Percentiles rank a stretch among this genome's conserved stretches.
phyloP scores from a whole-genome alignment of 1,284 basidiomycete genomes.

The Pseudozyma tsukubaensis region DNA sequence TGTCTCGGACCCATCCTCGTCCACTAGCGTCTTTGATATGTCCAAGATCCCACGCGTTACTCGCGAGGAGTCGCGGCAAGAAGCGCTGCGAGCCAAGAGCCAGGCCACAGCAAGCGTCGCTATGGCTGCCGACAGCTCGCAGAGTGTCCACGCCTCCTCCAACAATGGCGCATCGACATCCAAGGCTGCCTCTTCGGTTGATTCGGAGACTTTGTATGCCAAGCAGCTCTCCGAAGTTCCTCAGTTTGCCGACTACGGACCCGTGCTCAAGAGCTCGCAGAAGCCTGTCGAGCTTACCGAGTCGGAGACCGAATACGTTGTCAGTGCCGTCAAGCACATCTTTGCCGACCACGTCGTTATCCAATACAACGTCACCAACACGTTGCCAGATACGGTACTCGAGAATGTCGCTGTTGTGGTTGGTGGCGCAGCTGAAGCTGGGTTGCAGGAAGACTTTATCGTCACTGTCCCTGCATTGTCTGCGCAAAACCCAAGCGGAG shows the following conservation, averaged over 20 bases:
- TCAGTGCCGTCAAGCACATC: conserved; percentile 94
- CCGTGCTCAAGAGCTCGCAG: conserved; percentile 85
- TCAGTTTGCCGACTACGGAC: conserved; percentile 86
- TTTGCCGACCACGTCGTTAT: conserved; percentile 91
- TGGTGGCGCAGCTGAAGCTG: conserved; percentile 82
- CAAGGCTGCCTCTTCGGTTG: conserved; percentile 24
- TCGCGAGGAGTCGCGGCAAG: conserved; percentile 58
- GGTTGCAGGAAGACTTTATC: conserved; percentile 93
- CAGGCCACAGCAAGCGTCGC: conserved; percentile 63
- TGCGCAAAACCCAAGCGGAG: conserved; percentile 78
- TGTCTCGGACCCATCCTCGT: conserved; percentile 53
- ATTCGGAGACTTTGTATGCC: conserved; percentile 76
- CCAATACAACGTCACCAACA: conserved; percentile 97
- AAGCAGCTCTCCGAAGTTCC: conserved; percentile 86
- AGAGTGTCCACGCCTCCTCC: conserved; percentile 42
- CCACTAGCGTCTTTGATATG: conserved; percentile 58
- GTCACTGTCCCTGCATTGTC: conserved; percentile 79
- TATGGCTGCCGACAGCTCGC: conserved; percentile 61
- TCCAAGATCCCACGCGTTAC: conserved; percentile 59
- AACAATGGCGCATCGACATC: conserved; percentile 51
- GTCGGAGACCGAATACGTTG: conserved; percentile 97
- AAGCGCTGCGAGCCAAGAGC: conserved; percentile 62
- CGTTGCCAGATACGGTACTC: conserved; percentile 95
- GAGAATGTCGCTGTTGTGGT: conserved; percentile 87
- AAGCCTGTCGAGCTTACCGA: conserved; percentile 90